Conservation (phyloP, 2,329 filamentous ascomycete genomes). For the Penicillium corylophilum region DNA sequence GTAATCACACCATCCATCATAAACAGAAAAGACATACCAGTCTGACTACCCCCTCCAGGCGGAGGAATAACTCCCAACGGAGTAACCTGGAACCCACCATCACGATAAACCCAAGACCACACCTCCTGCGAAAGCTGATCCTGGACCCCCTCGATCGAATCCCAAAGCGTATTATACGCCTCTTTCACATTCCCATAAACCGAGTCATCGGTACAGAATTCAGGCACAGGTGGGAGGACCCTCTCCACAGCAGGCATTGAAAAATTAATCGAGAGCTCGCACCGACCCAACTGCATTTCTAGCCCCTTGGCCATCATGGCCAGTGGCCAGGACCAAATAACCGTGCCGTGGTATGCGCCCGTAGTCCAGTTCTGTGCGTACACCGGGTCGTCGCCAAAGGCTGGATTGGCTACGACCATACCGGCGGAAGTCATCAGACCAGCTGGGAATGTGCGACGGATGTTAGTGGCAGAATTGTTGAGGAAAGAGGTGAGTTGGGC, state of each 20-base stretch:
- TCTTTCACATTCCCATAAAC: slow-evolving; percentile 48
- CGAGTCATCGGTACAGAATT: slow-evolving; percentile 51
- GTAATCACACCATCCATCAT: not conserved
- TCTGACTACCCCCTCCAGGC: slow-evolving; percentile 42
- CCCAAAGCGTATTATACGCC: slow-evolving; percentile 63
- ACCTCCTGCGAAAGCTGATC: slow-evolving; percentile 57
- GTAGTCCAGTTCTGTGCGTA: slow-evolving; percentile 56
- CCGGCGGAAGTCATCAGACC: slow-evolving; percentile 59
- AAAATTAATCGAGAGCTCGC: slow-evolving; percentile 28
- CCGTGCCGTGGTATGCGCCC: slow-evolving; percentile 62
- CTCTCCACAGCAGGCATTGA: not conserved
- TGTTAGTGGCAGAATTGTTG: slow-evolving; percentile 57
- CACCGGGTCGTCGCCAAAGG: slow-evolving; percentile 50
- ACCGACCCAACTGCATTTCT: slow-evolving; percentile 57
- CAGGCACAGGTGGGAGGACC: slow-evolving; percentile 21
- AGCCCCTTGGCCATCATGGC: slow-evolving; percentile 64
- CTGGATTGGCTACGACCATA: slow-evolving; percentile 61
- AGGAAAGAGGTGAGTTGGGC: slow-evolving; percentile 57
- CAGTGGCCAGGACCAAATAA: slow-evolving; percentile 65
- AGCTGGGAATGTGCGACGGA: slow-evolving; percentile 58
- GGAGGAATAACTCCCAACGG: slow-evolving; percentile 54
- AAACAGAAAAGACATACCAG: slow-evolving; percentile 22
- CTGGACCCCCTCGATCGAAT: slow-evolving; percentile 58
- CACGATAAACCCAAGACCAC: slow-evolving; percentile 61
- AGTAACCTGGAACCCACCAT: slow-evolving; percentile 49